phyloP scores from a whole-genome alignment of 306 rosid genomes.

The Sesbania bispinosa region DNA sequence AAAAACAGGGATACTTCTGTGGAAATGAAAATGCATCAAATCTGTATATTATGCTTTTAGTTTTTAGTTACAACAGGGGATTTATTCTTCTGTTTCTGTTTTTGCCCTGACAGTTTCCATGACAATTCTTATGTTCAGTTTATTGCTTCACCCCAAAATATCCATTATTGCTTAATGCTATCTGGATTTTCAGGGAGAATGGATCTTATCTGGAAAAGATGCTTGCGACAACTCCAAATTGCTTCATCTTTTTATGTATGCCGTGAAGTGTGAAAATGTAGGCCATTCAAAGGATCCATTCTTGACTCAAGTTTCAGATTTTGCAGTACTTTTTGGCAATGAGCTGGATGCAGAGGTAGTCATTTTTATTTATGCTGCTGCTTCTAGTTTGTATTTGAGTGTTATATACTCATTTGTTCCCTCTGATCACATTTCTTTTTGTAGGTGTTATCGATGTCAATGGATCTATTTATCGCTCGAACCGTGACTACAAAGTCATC shows the following conservation, averaged over 20 bases:
- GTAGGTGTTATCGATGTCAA: slow-evolving; percentile 99
- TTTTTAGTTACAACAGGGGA: not conserved
- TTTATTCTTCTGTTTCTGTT: slow-evolving; percentile 11
- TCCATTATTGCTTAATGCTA: slow-evolving; percentile 16
- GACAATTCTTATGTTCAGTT: not conserved
- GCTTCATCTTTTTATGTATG: slow-evolving; percentile 71
- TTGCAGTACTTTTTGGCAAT: slow-evolving; percentile 87
- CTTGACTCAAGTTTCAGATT: slow-evolving; percentile 90
- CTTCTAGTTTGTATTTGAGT: slow-evolving; percentile 17
- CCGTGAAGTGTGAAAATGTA: slow-evolving; percentile 57
- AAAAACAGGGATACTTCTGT: not conserved
- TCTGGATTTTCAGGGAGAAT: slow-evolving; percentile 77
- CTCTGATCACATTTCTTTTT: slow-evolving; percentile 24
- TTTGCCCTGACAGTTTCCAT: not conserved
- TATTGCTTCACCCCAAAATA: not conserved
- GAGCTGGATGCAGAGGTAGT: slow-evolving; percentile 99
- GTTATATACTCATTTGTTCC: slow-evolving; percentile 7
- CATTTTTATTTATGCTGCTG: slow-evolving; percentile 12
- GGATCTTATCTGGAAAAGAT: slow-evolving; percentile 90
- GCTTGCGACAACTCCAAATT: slow-evolving; percentile 48
- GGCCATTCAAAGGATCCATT: slow-evolving; percentile 91
- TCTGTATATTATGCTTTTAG: not conserved
- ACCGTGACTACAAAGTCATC: slow-evolving; percentile 97
- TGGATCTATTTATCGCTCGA: slow-evolving; percentile 99
- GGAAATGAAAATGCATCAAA: not conserved